Base-by-base conservation (phyloP, 306 rosid species). In the Begonia loranthoides region DNA sequence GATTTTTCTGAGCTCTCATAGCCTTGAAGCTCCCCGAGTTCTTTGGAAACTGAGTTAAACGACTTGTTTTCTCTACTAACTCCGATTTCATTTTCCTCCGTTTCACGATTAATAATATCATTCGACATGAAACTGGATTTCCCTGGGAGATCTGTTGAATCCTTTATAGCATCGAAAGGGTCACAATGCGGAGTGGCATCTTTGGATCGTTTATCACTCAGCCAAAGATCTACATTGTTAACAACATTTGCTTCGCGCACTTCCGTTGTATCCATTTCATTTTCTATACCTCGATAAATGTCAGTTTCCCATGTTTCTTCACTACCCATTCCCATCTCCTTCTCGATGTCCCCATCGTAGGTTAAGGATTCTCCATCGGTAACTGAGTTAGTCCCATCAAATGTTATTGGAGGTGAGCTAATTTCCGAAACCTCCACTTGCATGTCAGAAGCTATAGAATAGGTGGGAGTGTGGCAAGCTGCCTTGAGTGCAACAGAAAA, bases 381-480 rank as follows among this genome's bases (percentile, higher is more conserved):
- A 1, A 65, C 68, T 12, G 94, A 71, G 38, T 67, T 69, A 9
- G 63, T 76, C 15, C 72, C 94, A 12, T 71, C 80, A 50, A 67
- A 47, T 38, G 80, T 76, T 45, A 72, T 65, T 13, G 94, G 57
- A 51, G 77, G 82, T 13, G 99, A 86, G 48, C 88, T 87, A 36
- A 66, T 1, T 45, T 92, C 96, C n/a, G 99, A 92, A 21, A 83
- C 79, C 73, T 86, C 99, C 28, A 92, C 99, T 69, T 92, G 94
- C 55, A 86, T 17, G 47, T 92, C 99, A 61, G 99, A 92, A 51
- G 99, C 96, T 47, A 92, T 77, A 55, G 94, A 92, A 60, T 46
- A 69, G 10, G 88, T 65, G 28, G 77, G 85, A 1, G 83, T 80
- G 41, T 82, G 94, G 58, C 72, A 73, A 50, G 57, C 16, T 3